Percentiles rank a stretch among this genome's conserved stretches.
phyloP scores from a whole-genome alignment of 225 moss, liverwort and hornwort species.

The Physcomitrellopsis africana region DNA sequence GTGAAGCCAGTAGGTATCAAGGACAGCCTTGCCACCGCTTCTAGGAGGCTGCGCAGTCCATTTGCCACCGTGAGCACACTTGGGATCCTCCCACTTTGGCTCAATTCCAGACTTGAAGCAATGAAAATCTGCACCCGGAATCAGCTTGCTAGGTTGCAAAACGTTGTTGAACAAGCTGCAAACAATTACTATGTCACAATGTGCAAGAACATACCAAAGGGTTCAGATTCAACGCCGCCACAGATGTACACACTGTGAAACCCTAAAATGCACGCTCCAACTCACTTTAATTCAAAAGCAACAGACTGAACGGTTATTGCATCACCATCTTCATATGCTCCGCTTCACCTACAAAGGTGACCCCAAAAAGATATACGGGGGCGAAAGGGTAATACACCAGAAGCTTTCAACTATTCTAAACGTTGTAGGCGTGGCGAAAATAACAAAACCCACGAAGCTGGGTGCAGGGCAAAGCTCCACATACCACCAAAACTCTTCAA shows the following conservation, averaged over 20 bases:
- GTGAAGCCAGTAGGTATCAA: constrained; percentile 91
- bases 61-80: constrained; percentile 91
- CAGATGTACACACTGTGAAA: constrained; percentile 1
- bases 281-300: neutral
- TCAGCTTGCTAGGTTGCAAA: constrained; percentile 90
- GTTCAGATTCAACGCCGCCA: constrained; percentile 13
- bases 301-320: neutral
- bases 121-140: constrained; percentile 81
- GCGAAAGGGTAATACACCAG: neutral
- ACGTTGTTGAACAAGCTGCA: constrained; percentile 88
- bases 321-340: neutral
- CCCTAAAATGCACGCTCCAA: constrained; percentile 22
- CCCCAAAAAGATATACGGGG: neutral
- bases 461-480: neutral
- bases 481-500: constrained; percentile 97
- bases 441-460: neutral
- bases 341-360: too few species aligned
- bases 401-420: neutral
- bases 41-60: constrained; percentile 76
- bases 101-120: constrained; percentile 96
- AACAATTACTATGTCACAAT: neutral
- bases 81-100: constrained; percentile 97
- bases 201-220: neutral
- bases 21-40: constrained; percentile 66
- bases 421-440: neutral